Conservation (phyloP, 306 rosid genomes). For the Spatholobus suberectus region DNA sequence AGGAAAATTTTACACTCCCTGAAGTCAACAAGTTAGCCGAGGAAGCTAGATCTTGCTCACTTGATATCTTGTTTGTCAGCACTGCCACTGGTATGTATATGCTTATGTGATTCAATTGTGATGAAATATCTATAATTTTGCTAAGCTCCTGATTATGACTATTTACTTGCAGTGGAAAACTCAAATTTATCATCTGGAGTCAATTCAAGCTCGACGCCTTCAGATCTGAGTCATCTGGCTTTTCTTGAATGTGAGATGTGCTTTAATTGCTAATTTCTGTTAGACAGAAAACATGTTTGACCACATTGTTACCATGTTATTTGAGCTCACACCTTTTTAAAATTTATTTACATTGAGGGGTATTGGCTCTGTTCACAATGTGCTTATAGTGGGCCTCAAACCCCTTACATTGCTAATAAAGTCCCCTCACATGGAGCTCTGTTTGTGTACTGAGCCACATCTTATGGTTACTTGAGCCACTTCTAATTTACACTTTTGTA, state of each 20-base stretch:
- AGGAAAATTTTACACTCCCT: constrained; percentile 79
- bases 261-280: constrained; percentile 30
- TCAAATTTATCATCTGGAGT: constrained; percentile 55
- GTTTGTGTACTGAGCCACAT: not conserved
- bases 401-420: not conserved
- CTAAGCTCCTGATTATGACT: constrained; percentile 22
- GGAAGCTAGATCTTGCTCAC: constrained; percentile 75
- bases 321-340: not conserved
- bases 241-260: constrained; percentile 64
- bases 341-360: not conserved
- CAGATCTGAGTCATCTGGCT: constrained; percentile 48
- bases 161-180: constrained; percentile 62
- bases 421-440: not conserved
- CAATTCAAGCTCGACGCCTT: constrained; percentile 50
- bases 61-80: constrained; percentile 76
- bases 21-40: constrained; percentile 74
- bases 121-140: constrained; percentile 12
- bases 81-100: constrained; percentile 65
- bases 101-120: constrained; percentile 21
- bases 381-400: not conserved
- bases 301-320: not conserved
- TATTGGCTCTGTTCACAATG: not conserved
- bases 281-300: not conserved
- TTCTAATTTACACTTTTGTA: not conserved
- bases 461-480: not conserved